A percentile compares a stretch with the other conserved stretches of the same genome.
phyloP scores from a whole-genome alignment of 1,139 yeast species.

The Saccharomyces uvarum region DNA sequence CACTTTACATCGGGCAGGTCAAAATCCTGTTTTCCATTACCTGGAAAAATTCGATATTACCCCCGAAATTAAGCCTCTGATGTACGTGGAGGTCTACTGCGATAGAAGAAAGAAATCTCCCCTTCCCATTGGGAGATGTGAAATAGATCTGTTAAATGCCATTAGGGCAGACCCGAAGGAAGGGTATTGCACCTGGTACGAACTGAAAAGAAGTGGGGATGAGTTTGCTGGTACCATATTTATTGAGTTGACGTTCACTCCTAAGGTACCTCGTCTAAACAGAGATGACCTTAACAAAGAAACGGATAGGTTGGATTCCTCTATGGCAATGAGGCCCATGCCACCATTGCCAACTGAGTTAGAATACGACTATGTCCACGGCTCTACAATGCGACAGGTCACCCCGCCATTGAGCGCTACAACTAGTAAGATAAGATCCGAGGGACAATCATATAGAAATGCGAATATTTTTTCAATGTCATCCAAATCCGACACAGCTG shows the following conservation, averaged over 20 bases:
- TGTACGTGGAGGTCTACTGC: conserved; percentile 61
- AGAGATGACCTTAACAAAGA: conserved; percentile 11
- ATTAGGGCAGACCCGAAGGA: conserved; percentile 57
- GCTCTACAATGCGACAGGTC: conserved; percentile 24
- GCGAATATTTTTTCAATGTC: not conserved
- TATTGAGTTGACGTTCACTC: conserved; percentile 87
- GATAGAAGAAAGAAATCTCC: conserved; percentile 87
- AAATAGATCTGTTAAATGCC: conserved; percentile 68
- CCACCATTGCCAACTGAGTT: conserved; percentile 34
- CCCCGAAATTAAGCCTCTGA: conserved; percentile 52
- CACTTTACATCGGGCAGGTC: conserved; percentile 76
- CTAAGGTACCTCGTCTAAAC: conserved; percentile 40
- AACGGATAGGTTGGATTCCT: conserved; percentile 21
- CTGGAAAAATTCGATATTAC: conserved; percentile 62
- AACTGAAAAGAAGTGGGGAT: conserved; percentile 50
- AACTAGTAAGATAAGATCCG: not conserved
- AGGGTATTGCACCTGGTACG: conserved; percentile 85
- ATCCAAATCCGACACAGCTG: not conserved
- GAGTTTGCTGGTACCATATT: conserved; percentile 83
- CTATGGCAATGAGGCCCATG: conserved; percentile 32
- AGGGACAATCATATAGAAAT: not conserved
- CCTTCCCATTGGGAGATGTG: conserved; percentile 75
- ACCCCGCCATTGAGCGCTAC: conserved; percentile 14
- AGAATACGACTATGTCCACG: conserved; percentile 24
- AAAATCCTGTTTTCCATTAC: conserved; percentile 80